Evolutionary conservation across 2,329 filamentous ascomycete species (phyloP).

Genomic region (Sporothrix variecibatus): DNA sequence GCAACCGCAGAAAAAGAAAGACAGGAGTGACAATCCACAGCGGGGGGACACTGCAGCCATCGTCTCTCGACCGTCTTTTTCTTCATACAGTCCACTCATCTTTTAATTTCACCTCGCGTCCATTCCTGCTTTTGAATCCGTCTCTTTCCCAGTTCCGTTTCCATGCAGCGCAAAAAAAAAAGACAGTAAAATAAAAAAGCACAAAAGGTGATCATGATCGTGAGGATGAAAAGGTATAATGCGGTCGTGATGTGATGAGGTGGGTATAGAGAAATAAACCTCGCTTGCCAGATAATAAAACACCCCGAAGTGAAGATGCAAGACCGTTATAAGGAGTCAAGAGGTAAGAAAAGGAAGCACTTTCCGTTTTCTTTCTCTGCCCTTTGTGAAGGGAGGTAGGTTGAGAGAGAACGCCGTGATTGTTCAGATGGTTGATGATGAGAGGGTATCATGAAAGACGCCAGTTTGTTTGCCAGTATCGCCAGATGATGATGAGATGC

Average conservation of each 20-base stretch:
- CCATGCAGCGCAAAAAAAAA: background rate
- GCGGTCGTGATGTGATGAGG: background rate
- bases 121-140: background rate
- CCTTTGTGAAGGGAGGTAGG: background rate
- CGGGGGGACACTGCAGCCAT: background rate
- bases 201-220: constrained; percentile 18
- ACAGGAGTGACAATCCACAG: background rate
- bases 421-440: background rate
- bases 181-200: background rate
- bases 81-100: background rate
- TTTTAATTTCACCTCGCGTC: background rate
- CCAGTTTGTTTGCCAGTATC: background rate
- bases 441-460: background rate
- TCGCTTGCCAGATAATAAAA: constrained; percentile 6
- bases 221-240: background rate
- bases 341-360: constrained; percentile 9
- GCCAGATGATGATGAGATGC: background rate
- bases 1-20: background rate
- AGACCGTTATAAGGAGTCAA: background rate
- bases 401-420: background rate
- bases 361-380: constrained; percentile 3
- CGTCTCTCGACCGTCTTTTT: background rate
- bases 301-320: background rate
- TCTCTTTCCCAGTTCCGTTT: constrained; percentile 14
- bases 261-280: background rate